Evolutionary conservation across 2,329 filamentous ascomycete genomes (phyloP).

Genomic region (Epichloe baconii): DNA sequence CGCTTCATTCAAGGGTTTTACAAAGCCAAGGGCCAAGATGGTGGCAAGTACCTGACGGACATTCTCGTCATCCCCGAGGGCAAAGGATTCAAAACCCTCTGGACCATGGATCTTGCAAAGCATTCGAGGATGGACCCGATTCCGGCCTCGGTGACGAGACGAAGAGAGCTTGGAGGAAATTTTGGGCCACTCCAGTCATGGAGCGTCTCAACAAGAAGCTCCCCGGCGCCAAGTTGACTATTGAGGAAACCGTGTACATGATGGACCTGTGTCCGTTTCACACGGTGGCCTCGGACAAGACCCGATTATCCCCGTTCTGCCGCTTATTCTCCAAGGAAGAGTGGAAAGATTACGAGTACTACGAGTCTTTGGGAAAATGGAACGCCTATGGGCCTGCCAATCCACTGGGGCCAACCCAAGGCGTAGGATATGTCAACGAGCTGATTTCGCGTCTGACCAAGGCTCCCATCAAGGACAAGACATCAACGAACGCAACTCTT

Average conservation of each 20-base stretch:
- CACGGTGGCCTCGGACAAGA: slow-evolving; percentile 50
- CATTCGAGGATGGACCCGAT: slow-evolving; percentile 50
- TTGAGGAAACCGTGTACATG: slow-evolving; percentile 50
- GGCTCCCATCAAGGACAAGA: slow-evolving; percentile 55
- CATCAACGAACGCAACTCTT: slow-evolving; percentile 65
- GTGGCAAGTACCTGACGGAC: slow-evolving; percentile 33
- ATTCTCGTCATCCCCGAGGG: slow-evolving; percentile 61
- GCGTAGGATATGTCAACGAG: slow-evolving; percentile 80
- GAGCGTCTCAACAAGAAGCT: slow-evolving; percentile 56
- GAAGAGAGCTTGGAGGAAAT: slow-evolving; percentile 43
- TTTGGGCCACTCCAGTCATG: slow-evolving; percentile 57
- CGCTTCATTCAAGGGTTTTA: slow-evolving; percentile 69
- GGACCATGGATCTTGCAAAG: slow-evolving; percentile 56
- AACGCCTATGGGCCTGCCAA: slow-evolving; percentile 72
- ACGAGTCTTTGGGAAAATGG: slow-evolving; percentile 67
- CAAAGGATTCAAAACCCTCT: slow-evolving; percentile 65
- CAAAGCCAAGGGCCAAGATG: slow-evolving; percentile 21
- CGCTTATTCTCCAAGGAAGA: slow-evolving; percentile 57
- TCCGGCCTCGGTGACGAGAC: slow-evolving; percentile 34
- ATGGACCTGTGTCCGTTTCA: slow-evolving; percentile 88
- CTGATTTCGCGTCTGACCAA: slow-evolving; percentile 67
- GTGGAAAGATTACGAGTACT: slow-evolving; percentile 73
- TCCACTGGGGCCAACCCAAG: slow-evolving; percentile 68
- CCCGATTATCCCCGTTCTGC: slow-evolving; percentile 56
- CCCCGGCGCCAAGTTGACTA: slow-evolving; percentile 50